These are phyloP conservation scores for Magnusiomyces sp. DNA, from an alignment of 1,139 yeast species.

Conservation along the genomic window DNA sequence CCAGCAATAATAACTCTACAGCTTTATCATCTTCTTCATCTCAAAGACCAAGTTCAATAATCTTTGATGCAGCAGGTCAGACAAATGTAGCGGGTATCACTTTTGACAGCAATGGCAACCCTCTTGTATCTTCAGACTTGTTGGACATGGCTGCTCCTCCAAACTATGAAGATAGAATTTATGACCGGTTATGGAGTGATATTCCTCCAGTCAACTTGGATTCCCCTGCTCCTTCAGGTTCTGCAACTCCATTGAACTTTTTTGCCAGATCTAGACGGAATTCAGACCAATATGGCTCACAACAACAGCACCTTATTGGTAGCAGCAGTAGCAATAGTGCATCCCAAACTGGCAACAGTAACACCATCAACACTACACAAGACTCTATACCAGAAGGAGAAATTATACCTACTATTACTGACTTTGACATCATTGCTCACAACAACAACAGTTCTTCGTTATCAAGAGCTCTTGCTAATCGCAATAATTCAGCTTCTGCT, in stretches of 20 bases:
- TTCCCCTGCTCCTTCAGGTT: slow-evolving; percentile 48
- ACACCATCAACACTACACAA: too few relatives aligned
- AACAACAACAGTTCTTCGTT: not conserved
- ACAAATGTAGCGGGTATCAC: not conserved
- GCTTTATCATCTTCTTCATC: slow-evolving; percentile 38
- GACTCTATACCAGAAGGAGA: too few relatives aligned
- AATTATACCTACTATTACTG: too few relatives aligned
- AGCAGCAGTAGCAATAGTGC: slow-evolving; percentile 1
- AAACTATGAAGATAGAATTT: slow-evolving; percentile 72
- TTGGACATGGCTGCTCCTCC: slow-evolving; percentile 65
- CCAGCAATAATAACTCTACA: slow-evolving; percentile 14
- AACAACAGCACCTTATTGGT: not conserved
- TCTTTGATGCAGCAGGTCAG: slow-evolving; percentile 6
- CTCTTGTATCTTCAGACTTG: slow-evolving; percentile 5
- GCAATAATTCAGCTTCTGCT: not conserved
- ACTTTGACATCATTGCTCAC: not conserved
- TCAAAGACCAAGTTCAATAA: slow-evolving; percentile 12
- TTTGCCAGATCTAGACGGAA: slow-evolving; percentile 17
- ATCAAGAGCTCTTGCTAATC: not conserved
- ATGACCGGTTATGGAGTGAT: slow-evolving; percentile 78
- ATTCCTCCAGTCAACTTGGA: slow-evolving; percentile 46
- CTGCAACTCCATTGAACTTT: slow-evolving; percentile 37
- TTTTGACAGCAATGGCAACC: slow-evolving; percentile 1
- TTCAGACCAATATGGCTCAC: slow-evolving; percentile 17
- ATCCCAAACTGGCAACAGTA: not conserved